Base-by-base conservation (phyloP, 2,329 filamentous ascomycete genomes). In the Thielaviopsis populi region DNA sequence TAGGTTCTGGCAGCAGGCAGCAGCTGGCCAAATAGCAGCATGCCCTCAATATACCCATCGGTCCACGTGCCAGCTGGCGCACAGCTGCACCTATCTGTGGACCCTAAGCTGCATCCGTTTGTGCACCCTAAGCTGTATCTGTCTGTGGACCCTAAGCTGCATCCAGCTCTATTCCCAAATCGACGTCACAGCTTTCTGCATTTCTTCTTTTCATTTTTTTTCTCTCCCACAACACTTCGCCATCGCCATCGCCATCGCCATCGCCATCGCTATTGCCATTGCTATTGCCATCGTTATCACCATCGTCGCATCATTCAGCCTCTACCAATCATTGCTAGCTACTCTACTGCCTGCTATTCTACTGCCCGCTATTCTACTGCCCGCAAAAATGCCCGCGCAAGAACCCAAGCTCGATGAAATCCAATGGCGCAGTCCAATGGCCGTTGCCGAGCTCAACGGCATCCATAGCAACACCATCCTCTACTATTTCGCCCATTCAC, bases 401-500 rank as follows among this genome's bases (percentile, higher is more conserved):
- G 80, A 81, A 0, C 76, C 78, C 1, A 79, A 80, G 6, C 76
- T 86, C 66, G 84, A 87, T 72, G 84, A 87, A 75, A 85, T 86
- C 66, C 82, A 84, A 76, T 87, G 84, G 83, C 78, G 77, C 66
- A 78, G 79, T 43, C 81, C 81, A 22, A 73, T 73, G 59, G 74
- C 76, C 53, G 74, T 79, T 56, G 75, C 77, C 59, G 71, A 74
- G 56, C 80, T 83, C 75, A 79, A 77, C 67, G 80, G 83, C 70
- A 78, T 87, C 61, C 83, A 87, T 72, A 81, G 77, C 68, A 86
- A 87, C 71, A 79, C 79, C 56, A 77, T 87, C 66, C 80, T 86
- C 66, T 84, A 81, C 74, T 87, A 87, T 75, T 87, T 87, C 68
- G 80, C 83, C 68, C 76, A 80, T 66, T 87, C 84, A 66, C 83